phyloP scores from a whole-genome alignment of 768 basidiomycete genomes.

The Boletus rubropictus region DNA sequence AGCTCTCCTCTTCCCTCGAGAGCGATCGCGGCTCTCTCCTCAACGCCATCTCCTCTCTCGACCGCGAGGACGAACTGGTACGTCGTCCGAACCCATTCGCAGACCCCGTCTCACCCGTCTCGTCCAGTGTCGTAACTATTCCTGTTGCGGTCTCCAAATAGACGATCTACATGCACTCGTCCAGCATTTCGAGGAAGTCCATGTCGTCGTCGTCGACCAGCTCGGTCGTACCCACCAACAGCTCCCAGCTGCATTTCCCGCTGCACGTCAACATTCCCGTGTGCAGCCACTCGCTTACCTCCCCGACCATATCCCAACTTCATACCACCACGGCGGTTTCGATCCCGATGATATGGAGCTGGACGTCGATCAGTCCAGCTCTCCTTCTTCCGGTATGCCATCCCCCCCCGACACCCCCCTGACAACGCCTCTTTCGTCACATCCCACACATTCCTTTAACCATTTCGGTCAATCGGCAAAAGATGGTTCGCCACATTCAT shows the following conservation, averaged over 20 bases:
- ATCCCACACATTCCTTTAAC: slow-evolving; percentile 29
- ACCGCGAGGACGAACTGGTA: slow-evolving; percentile 70
- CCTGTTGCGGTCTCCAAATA: slow-evolving; percentile 79
- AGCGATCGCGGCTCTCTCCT: slow-evolving; percentile 54
- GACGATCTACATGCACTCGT: slow-evolving; percentile 77
- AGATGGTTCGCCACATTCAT: slow-evolving; percentile 26
- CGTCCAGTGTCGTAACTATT: slow-evolving; percentile 74
- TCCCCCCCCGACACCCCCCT: slow-evolving; percentile 42
- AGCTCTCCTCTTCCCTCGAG: slow-evolving; percentile 50
- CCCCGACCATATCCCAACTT: slow-evolving; percentile 27
- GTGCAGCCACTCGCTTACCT: slow-evolving; percentile 28
- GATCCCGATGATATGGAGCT: slow-evolving; percentile 83
- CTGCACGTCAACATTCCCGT: slow-evolving; percentile 27
- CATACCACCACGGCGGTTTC: slow-evolving; percentile 39
- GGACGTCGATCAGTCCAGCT: slow-evolving; percentile 55
- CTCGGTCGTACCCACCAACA: slow-evolving; percentile 33
- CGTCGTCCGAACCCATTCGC: slow-evolving; percentile 21
- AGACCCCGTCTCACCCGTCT: neutral
- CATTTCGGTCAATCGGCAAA: slow-evolving; percentile 29
- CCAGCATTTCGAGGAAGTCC: slow-evolving; percentile 88
- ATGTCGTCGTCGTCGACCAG: slow-evolving; percentile 69
- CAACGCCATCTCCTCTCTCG: slow-evolving; percentile 61
- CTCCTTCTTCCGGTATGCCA: slow-evolving; percentile 39
- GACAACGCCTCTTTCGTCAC: slow-evolving; percentile 37
- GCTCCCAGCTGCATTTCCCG: slow-evolving; percentile 31